A percentile compares a stretch with the other conserved stretches of the same genome.
These are phyloP conservation scores for Pichia insulana DNA, from an alignment of 805 yeast genomes.

Conservation along the genomic window DNA sequence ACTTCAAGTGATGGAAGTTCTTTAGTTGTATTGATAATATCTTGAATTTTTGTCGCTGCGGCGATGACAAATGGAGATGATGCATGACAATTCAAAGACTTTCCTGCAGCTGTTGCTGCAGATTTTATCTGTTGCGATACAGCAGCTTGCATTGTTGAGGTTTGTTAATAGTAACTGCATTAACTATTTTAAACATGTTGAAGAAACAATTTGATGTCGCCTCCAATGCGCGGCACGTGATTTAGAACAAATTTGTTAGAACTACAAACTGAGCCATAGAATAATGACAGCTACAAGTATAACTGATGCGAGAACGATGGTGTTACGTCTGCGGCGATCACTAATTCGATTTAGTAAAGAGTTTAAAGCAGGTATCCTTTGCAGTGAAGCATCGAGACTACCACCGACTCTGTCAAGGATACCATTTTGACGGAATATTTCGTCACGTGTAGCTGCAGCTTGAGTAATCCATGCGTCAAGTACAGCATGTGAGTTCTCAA, in stretches of 20 bases:
- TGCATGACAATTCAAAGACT: too few species aligned
- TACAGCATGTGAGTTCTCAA: constrained; percentile 60
- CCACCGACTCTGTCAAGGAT: constrained; percentile 55
- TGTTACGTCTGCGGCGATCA: constrained; percentile 82
- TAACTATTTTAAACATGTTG: too few species aligned
- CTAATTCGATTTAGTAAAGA: constrained; percentile 70
- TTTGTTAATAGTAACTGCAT: too few species aligned
- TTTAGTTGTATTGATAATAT: too few species aligned
- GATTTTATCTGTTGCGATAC: constrained; percentile 3
- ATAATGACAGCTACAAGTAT: constrained; percentile 66
- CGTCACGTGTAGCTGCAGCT: constrained; percentile 87
- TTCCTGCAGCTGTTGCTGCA: too few species aligned
- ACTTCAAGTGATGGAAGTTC: too few species aligned
- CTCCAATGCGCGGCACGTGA: neutral
- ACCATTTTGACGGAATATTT: constrained; percentile 63
- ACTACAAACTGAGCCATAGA: constrained; percentile 31
- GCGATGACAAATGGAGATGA: too few species aligned
- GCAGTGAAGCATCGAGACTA: constrained; percentile 50
- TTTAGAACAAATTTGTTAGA: neutral
- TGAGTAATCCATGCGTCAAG: constrained; percentile 77
- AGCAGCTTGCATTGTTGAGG: constrained; percentile 24
- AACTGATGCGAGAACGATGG: constrained; percentile 69
- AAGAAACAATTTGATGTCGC: too few species aligned
- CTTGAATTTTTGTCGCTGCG: too few species aligned
- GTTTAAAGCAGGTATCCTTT: constrained; percentile 76